Base-by-base conservation (phyloP, 345 rosid genomes). In the Mallotus nudiflorus region DNA sequence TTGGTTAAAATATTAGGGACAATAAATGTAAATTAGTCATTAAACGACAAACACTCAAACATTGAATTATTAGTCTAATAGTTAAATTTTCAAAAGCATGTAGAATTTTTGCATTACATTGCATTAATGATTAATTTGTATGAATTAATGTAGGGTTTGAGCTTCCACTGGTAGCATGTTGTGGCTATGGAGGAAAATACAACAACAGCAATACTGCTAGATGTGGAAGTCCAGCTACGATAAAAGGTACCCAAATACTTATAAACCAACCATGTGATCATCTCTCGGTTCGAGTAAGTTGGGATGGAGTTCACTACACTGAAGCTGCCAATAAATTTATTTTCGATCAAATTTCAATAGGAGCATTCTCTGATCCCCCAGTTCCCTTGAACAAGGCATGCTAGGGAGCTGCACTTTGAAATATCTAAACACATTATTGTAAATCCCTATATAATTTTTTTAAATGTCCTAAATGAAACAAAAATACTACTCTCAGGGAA, bases 261-360 rank as follows among this genome's bases (percentile, higher is more conserved):
- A 76, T 78, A 14, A 66, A 77, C n/a, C 46, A 22, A 16, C 16
- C 80, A 27, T 77, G 87, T 53, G 76, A 79, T 6, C 16, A 27
- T 4, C 85, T 82, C 0, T 73, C 67, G 0, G 74, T 19, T 55
- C 72, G 78, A 11, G 77, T 77, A 0, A 70, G 11, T 37, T 83
- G 82, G 82, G 82, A 81, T 56, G 84, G 84, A 50, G 4, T 57
- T 65, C 84, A 82, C 62, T 78, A 67, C 39, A 79, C 83, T 5
- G 78, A 84, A 46, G 85, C 80, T 10, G 83, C 85, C 18, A 74
- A 63, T 31, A 75, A 67, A 61, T 73, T 78, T 62, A 13, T 80
- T 35, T 73, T 73, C 20, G 22, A 78, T 4, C 77, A 71, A 50
- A 83, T 78, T 27, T 70, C 82, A 0, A 73, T 62, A 0, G 83